phyloP scores from a whole-genome alignment of 2,329 filamentous ascomycete genomes.

The Epichloe gansuensis region DNA sequence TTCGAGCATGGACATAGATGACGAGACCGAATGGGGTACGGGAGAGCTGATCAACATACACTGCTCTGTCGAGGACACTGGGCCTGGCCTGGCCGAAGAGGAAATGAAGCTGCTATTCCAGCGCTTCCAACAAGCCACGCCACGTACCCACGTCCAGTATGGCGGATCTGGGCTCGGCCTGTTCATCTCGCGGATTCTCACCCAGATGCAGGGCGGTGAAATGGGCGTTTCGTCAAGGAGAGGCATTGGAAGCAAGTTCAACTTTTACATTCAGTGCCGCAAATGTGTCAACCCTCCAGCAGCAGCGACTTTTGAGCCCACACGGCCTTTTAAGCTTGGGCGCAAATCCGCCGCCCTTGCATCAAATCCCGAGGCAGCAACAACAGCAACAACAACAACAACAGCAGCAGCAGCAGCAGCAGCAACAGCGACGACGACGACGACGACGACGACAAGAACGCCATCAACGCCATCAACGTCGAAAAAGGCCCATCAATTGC shows the following conservation, averaged over 20 bases:
- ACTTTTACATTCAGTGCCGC: constrained; percentile 62
- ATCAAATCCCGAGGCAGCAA: constrained; percentile 8
- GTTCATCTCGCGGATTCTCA: constrained; percentile 66
- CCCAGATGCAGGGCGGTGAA: constrained; percentile 66
- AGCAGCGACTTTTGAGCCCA: constrained; percentile 21
- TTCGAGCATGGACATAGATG: constrained; percentile 29
- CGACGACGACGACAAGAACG: no score
- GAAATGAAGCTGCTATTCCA: constrained; percentile 57
- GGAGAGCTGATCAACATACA: constrained; percentile 62
- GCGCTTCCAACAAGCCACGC: constrained; percentile 56
- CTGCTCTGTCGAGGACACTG: constrained; percentile 61
- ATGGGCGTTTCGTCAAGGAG: constrained; percentile 59
- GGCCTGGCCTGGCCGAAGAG: constrained; percentile 50
- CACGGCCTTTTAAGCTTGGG: constrained; percentile 24
- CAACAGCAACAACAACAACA: constrained; percentile 1
- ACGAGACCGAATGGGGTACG: constrained; percentile 54
- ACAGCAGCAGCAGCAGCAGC: constrained; percentile 6
- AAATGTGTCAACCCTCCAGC: constrained; percentile 32
- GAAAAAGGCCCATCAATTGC: neutral
- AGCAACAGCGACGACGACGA: neutral
- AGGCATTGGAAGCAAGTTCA: constrained; percentile 61
- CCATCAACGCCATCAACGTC: neutral
- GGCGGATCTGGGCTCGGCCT: constrained; percentile 59
- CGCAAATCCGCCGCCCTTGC: constrained; percentile 13
- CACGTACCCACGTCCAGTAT: constrained; percentile 60